Evolutionary conservation across 2,329 filamentous ascomycete genomes (phyloP).

Genomic region (Verticillium longisporum): DNA sequence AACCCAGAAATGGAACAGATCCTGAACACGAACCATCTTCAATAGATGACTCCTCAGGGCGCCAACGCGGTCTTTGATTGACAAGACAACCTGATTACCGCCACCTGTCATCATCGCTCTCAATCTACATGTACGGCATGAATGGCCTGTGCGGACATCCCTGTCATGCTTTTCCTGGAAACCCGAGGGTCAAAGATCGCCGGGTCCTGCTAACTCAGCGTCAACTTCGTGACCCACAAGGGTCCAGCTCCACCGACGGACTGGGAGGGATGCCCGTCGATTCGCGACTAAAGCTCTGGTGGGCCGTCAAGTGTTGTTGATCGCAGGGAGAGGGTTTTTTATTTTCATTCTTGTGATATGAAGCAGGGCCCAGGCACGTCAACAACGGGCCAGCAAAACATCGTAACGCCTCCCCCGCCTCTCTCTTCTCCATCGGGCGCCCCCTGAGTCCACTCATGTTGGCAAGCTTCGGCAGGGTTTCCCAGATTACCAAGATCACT

Average conservation of each 20-base stretch:
- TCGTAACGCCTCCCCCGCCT: background rate
- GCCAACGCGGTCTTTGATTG: too few relatives aligned
- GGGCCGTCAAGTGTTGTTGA: background rate
- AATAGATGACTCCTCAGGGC: too few relatives aligned
- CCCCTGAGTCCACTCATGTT: background rate
- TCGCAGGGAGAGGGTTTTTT: background rate
- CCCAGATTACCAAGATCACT: background rate
- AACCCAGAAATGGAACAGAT: too few relatives aligned
- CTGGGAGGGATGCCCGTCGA: background rate
- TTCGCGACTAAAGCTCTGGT: background rate
- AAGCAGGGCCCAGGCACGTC: too few relatives aligned
- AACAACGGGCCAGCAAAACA: background rate
- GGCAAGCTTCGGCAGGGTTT: background rate
- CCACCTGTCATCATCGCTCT: too few relatives aligned
- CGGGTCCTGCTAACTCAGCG: background rate
- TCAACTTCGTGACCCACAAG: background rate
- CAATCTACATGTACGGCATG: too few relatives aligned
- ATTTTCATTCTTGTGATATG: too few relatives aligned
- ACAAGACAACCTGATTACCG: too few relatives aligned
- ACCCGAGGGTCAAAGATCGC: background rate
- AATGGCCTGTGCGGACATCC: background rate
- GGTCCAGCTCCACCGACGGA: background rate
- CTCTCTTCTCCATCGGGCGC: background rate
- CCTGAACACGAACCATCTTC: too few relatives aligned
- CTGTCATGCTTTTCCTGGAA: background rate